Percentiles rank a stretch among this genome's conserved stretches.
Evolutionary conservation across 2,329 filamentous ascomycete species (phyloP).

Genomic region (Arthrobotrys sinensis): DNA sequence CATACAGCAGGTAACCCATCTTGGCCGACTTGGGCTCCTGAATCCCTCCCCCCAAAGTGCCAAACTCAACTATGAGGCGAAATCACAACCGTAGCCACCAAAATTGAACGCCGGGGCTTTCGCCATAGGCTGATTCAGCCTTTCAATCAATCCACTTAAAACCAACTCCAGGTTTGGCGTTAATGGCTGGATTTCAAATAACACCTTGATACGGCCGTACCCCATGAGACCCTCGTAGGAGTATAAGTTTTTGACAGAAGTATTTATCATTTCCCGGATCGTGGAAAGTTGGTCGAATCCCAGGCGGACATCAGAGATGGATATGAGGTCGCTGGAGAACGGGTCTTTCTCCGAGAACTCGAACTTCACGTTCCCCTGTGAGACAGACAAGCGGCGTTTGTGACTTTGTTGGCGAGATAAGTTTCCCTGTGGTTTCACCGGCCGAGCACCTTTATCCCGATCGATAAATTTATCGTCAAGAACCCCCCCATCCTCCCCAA

Average conservation of each 20-base stretch:
- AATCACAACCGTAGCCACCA: slow-evolving; percentile 4
- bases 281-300: slow-evolving; percentile 15
- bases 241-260: background rate
- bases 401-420: background rate
- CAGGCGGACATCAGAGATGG: background rate
- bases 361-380: background rate
- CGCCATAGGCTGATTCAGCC: slow-evolving; percentile 1
- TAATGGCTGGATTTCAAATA: background rate
- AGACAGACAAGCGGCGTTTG: background rate
- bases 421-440: background rate
- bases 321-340: background rate
- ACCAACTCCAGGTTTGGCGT: slow-evolving; percentile 6
- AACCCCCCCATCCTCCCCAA: slow-evolving; percentile 10
- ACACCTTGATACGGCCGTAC: background rate
- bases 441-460: slow-evolving; percentile 1
- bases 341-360: slow-evolving; percentile 6
- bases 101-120: slow-evolving; percentile 9
- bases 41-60: background rate
- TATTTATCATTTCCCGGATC: slow-evolving; percentile 4
- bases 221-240: background rate
- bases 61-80: background rate
- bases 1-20: too few species aligned
- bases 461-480: slow-evolving; percentile 20
- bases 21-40: background rate
- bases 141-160: slow-evolving; percentile 1